These are phyloP conservation scores for Epichloe uncinata DNA, from an alignment of 2,329 filamentous ascomycete genomes.

Conservation along the genomic window DNA sequence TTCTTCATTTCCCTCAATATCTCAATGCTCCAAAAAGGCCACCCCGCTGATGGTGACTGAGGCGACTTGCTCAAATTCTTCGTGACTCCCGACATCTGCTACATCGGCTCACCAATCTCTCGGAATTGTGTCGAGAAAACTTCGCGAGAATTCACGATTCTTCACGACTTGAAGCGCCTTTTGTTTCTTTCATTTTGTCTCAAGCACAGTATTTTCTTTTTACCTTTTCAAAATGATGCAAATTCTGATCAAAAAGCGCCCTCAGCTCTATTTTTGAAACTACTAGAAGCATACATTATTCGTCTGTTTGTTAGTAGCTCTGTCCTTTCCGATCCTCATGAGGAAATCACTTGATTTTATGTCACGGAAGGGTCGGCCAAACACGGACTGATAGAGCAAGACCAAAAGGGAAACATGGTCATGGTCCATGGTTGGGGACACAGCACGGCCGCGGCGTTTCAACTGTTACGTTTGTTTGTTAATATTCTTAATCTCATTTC, in stretches of 20 bases:
- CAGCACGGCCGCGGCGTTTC: neutral
- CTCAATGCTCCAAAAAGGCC: neutral
- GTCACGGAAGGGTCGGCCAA: neutral
- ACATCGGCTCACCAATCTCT: no score
- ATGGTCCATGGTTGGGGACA: neutral
- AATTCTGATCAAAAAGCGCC: neutral
- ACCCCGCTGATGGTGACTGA: no score
- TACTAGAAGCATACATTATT: neutral
- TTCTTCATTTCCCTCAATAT: neutral
- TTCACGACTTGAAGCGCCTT: no score
- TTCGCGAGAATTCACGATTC: no score
- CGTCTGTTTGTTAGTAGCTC: neutral
- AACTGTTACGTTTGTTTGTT: neutral
- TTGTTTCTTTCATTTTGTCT: no score
- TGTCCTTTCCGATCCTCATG: neutral
- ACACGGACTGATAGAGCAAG: neutral
- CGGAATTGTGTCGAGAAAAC: no score
- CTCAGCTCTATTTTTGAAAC: neutral
- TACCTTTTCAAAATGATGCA: neutral
- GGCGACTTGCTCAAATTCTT: no score
- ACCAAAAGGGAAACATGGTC: neutral
- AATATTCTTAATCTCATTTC: neutral
- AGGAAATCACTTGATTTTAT: neutral
- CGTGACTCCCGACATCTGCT: no score
- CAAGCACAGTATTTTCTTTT: no score